Base-by-base conservation (phyloP, 1,284 basidiomycete genomes). In the Melampsora larici-populina region DNA sequence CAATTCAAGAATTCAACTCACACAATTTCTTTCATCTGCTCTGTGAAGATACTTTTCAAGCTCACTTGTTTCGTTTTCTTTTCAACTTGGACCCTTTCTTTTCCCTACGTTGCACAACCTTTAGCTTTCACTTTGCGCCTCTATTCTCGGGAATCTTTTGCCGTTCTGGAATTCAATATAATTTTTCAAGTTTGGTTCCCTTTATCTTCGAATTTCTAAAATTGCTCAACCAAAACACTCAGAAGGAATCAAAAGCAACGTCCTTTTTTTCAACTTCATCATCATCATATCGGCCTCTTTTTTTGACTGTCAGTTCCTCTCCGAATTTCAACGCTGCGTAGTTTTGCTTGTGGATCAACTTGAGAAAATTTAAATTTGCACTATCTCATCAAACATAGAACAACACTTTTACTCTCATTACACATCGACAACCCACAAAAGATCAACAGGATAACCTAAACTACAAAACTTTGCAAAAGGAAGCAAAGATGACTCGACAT, bases 401-500 rank as follows among this genome's bases (percentile, higher is more conserved):
- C n/a, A 26, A 29, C 17, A 29, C 26, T 8, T 64, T 26, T 26
- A 29, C 21, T 64, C 62, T 26, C 15, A 17, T 26, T 8, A 64
- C 62, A 64, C 31, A 2, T 36, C 31, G 26, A 36, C 26, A 5
- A 26, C 2, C 31, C 62, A 4, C 4, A 18, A 24, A 21, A 55
- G n/a, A n/a, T n/a, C n/a, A 55, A 55, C 5, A 24, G 6, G 13
- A 55, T 6, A 36, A 36, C 36, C 3, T 9, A 36, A 36, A 36
- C 9, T 9, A 4, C 51, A 55, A 55, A 13, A 55, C n/a, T n/a
- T n/a, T n/a, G n/a, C 4, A 55, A 55, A 55, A 55, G 24, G 5
- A 5, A 55, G 24, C 6, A 26, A 64, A 26, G 36, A 76, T 68
- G 65, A 15, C 60, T 13, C 17, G 29, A 49, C 65, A 76, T 36